A percentile compares a stretch with the other conserved stretches of the same genome.
These are phyloP conservation scores for Iodosphaeria phyllophila DNA, from an alignment of 2,329 filamentous ascomycete species.

Conservation along the genomic window DNA sequence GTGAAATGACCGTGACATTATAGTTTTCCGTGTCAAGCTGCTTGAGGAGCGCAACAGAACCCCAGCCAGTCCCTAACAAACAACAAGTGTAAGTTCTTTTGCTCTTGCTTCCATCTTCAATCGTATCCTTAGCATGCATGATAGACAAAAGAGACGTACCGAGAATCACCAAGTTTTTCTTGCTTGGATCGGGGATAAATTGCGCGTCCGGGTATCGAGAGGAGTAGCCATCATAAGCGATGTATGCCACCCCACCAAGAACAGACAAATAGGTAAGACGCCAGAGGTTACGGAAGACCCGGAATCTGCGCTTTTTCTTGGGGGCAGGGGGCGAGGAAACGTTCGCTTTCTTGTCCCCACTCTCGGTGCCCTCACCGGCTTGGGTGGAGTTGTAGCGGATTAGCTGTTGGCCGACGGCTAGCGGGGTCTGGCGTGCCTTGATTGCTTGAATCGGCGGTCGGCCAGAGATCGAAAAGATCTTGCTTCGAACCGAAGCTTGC, in stretches of 20 bases:
- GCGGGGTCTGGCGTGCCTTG: too few relatives aligned
- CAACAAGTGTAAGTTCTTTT: too few relatives aligned
- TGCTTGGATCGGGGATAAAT: conserved; percentile 57
- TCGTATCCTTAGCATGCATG: too few relatives aligned
- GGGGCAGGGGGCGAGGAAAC: too few relatives aligned
- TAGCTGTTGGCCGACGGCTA: too few relatives aligned
- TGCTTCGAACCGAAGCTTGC: too few relatives aligned
- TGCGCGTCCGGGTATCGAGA: conserved; percentile 71
- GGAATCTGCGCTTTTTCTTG: conserved; percentile 39
- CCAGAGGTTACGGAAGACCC: conserved; percentile 65
- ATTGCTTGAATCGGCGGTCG: too few relatives aligned
- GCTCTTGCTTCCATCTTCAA: background rate
- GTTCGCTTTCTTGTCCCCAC: too few relatives aligned
- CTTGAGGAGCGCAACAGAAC: conserved; percentile 85
- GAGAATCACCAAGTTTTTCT: conserved; percentile 94
- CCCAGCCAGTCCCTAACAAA: conserved; percentile 76
- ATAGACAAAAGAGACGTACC: conserved; percentile 40
- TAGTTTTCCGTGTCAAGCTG: conserved; percentile 98
- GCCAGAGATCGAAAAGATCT: too few relatives aligned
- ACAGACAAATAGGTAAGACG: conserved; percentile 61
- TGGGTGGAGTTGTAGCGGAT: too few relatives aligned
- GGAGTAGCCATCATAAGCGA: conserved; percentile 67
- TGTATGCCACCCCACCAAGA: conserved; percentile 48
- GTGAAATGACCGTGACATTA: conserved; percentile 94
- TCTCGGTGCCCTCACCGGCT: too few relatives aligned